Base-by-base conservation (phyloP, 768 basidiomycete species). In the Boletales sp. region DNA sequence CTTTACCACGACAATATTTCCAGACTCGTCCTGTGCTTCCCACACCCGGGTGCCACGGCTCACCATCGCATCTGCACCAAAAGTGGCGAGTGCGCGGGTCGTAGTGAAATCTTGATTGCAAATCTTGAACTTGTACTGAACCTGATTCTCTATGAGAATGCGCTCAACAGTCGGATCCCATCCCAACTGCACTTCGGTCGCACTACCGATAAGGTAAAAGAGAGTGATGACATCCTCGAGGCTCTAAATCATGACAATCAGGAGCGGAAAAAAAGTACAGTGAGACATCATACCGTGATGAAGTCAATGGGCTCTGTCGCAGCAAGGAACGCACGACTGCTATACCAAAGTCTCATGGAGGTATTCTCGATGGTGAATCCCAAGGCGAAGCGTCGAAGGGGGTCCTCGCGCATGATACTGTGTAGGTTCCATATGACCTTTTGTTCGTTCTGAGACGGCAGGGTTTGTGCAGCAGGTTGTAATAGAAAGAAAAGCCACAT, bases 351-450 rank as follows among this genome's bases (percentile, higher is more conserved):
- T 17, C 69, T 54, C 57, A 61, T 53, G 0, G 34, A 5, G 0
- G 27, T 56, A 37, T 62, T 54, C 44, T 69, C 62, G 13, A 67
- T 47, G 0, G 62, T 67, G 17, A 69, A 58, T 1, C 67, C 69
- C 17, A 66, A 59, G 3, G 54, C 50, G 30, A 66, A 64, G 5
- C 62, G 47, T 4, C 60, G 51, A 31, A 60, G 47, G 0, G 54
- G 63, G 41, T 71, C 70, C 32, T 61, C 51, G 2, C 52, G 52
- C 63, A 71, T 65, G 38, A 61, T 57, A 13, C 59, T 53, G 21
- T 59, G 53, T n/a, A 66, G 35, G 40, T 51, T 58, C 63, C 63
- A 65, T 18, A 71, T 46, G 1, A 67, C 45, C 53, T 69, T 57
- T 19, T 1, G 4, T 36, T 51, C 30, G 27, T 57, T 53, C 59